These are phyloP conservation scores for Phaseolus lunatus DNA, from an alignment of 306 rosid species.

Conservation along the genomic window DNA sequence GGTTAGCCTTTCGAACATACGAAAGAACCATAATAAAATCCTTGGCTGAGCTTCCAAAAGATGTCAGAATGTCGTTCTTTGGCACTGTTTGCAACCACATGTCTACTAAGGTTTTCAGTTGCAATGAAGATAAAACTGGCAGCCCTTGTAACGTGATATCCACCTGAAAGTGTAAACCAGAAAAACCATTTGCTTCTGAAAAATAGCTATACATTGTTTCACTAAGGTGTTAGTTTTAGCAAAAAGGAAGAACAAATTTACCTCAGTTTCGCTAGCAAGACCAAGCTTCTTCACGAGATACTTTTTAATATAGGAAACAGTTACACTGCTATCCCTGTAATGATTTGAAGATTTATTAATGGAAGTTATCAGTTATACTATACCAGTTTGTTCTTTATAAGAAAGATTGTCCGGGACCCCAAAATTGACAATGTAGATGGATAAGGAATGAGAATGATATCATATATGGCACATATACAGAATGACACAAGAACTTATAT, in stretches of 20 bases:
- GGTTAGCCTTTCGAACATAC: conserved; percentile 51
- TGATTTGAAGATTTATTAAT: conserved; percentile 27
- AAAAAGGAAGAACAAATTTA: conserved; percentile 39
- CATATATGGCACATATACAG: not conserved
- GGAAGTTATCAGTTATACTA: not conserved
- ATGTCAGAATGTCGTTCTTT: conserved; percentile 42
- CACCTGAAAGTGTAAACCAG: conserved; percentile 50
- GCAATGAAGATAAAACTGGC: conserved; percentile 55
- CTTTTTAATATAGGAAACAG: conserved; percentile 58
- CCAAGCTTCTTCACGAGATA: conserved; percentile 59
- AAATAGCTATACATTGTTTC: not conserved
- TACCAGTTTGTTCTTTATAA: not conserved
- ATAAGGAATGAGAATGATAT: not conserved
- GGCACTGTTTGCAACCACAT: conserved; percentile 60
- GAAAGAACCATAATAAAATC: conserved; percentile 72
- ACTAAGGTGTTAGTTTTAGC: not conserved
- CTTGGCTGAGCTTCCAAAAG: conserved; percentile 65
- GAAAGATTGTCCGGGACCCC: not conserved
- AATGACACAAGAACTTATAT: not conserved
- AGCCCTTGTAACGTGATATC: conserved; percentile 57
- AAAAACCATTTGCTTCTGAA: conserved; percentile 12
- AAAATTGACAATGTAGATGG: not conserved
- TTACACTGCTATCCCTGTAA: conserved; percentile 58
- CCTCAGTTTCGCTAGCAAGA: conserved; percentile 71
- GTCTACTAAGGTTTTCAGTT: conserved; percentile 54